Evolutionary conservation across 2,329 filamentous ascomycete species (phyloP).

Genomic region (Cladosporium colombiae): DNA sequence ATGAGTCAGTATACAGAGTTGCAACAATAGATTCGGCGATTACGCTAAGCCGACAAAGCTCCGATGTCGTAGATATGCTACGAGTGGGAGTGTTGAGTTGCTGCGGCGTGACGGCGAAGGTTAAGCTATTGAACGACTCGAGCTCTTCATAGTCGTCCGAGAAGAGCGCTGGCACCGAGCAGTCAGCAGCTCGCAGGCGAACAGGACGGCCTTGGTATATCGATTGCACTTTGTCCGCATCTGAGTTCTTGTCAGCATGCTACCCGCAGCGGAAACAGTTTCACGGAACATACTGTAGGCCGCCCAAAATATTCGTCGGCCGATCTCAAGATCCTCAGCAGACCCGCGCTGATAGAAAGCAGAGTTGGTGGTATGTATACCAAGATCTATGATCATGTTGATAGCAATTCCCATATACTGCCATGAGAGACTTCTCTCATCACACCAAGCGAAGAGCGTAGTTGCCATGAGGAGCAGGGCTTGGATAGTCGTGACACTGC

Average conservation of each 20-base stretch:
- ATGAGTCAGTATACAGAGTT: background rate
- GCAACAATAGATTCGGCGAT: background rate
- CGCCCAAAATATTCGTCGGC: background rate
- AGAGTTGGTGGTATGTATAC: slow-evolving; percentile 25
- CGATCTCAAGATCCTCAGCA: background rate
- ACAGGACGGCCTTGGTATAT: slow-evolving; percentile 7
- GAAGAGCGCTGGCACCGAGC: slow-evolving; percentile 50
- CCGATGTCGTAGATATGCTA: background rate
- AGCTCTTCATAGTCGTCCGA: slow-evolving; percentile 49
- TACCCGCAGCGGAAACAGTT: background rate
- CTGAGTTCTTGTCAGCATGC: background rate
- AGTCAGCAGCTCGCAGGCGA: slow-evolving; percentile 45
- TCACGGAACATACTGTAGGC: background rate
- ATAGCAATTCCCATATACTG: slow-evolving; percentile 60
- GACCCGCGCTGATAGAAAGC: background rate
- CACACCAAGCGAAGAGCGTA: slow-evolving; percentile 53
- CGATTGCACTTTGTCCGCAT: slow-evolving; percentile 3
- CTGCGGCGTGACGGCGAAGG: background rate
- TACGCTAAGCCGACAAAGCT: background rate
- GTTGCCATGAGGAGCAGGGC: slow-evolving; percentile 55
- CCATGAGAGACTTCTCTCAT: slow-evolving; percentile 57
- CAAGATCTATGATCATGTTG: slow-evolving; percentile 57
- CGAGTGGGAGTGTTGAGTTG: background rate
- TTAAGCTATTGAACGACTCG: background rate
- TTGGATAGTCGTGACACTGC: slow-evolving; percentile 57